Percentiles rank a stretch among this genome's conserved stretches.
These are phyloP conservation scores for Toxicodendron radicans DNA, from an alignment of 345 rosid genomes.

Conservation along the genomic window DNA sequence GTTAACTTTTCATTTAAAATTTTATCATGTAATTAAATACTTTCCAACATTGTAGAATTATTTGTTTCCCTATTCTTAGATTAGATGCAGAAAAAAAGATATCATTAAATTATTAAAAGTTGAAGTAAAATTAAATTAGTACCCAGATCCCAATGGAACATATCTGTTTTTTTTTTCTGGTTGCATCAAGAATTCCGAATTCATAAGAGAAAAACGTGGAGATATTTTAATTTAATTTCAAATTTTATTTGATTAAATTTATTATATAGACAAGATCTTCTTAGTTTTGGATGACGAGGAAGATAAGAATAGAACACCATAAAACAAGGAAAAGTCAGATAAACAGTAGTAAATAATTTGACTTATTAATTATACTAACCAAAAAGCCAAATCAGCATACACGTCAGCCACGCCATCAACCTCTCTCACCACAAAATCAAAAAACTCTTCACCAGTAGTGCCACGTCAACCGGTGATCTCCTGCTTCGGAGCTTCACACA, in stretches of 20 bases:
- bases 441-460: neutral
- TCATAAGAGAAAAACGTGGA: neutral
- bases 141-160: too few relatives aligned
- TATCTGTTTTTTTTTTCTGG: too few relatives aligned
- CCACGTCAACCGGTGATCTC: constrained; percentile 9
- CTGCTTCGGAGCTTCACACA: neutral
- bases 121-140: too few relatives aligned
- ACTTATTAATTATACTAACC: constrained; percentile 2
- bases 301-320: constrained; percentile 3
- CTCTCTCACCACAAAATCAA: neutral
- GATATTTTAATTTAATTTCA: neutral
- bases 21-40: too few relatives aligned
- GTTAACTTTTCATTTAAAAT: too few relatives aligned
- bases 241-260: neutral
- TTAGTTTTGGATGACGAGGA: neutral
- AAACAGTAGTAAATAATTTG: neutral
- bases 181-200: neutral
- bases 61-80: too few relatives aligned
- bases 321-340: constrained; percentile 5
- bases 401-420: neutral
- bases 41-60: too few relatives aligned
- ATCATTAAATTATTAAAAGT: too few relatives aligned
- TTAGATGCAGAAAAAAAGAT: too few relatives aligned
- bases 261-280: neutral
- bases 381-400: constrained; percentile 8